Base-by-base conservation (phyloP, 2,329 filamentous ascomycete genomes). In the Alternaria consortialis region DNA sequence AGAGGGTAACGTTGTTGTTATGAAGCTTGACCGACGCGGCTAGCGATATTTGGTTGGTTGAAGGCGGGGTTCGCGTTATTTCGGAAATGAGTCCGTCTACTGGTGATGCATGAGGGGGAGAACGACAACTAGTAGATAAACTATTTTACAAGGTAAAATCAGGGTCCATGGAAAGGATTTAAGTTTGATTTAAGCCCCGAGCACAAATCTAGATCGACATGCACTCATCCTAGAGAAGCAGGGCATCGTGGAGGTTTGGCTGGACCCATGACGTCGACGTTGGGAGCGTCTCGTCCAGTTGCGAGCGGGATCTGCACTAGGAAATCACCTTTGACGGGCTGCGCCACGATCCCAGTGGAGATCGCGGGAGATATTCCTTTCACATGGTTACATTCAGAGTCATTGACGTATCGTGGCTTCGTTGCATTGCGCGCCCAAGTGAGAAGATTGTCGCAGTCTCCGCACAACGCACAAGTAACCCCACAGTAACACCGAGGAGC, bases 111-210 rank as follows among this genome's bases (percentile, higher is more conserved):
- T 11, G 27, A 20, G 42, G 11, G 42, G 7, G 27, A 23, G 5
- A 25, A 36, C 15, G 55, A 58, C 20, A 29, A 27, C 29, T 43
- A 48, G 44, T 27, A 50, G 12, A 31, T 53, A 47, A 29, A 34
- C 7, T 54, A 32, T 40, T 44, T 48, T 25, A 20, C n/a, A 13
- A 37, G 27, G 52, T 12, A 27, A 56, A 50, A 51, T 31, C 50
- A 65, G 61, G 61, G 59, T 59, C 59, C 63, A 54, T 29, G 40
- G 23, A 57, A 39, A 25, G 48, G 47, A 47, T 53, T 51, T 37
- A 17, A 36, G 27, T 53, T 58, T 48, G 9, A 66, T 66, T 64
- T 64, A 66, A 66, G 52, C 61, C 54, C 34, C 25, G 31, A 5
- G 32, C 27, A 23, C 34, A 37, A 15, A 31, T 44, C 55, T 47